Percentiles rank a stretch among this genome's conserved stretches.
Evolutionary conservation across 1,284 basidiomycete genomes (phyloP).

Genomic region (Coniferiporia sulphurascens): DNA sequence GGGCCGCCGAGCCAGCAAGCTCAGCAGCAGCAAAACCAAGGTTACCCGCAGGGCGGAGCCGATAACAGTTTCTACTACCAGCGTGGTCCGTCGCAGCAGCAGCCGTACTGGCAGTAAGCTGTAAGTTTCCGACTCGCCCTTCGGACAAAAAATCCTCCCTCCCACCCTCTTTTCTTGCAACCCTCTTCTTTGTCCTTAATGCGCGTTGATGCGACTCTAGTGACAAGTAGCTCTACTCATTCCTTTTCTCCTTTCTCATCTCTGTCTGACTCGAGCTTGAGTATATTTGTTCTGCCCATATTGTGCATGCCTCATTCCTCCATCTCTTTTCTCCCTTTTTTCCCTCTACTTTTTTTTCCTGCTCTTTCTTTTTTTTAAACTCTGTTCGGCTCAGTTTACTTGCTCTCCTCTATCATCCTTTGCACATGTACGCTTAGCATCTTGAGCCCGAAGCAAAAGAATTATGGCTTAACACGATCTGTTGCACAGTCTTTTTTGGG

Average conservation of each 20-base stretch:
- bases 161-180: not conserved
- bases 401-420: constrained; percentile 3
- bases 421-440: constrained; percentile 4
- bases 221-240: not conserved
- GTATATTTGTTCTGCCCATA: not conserved
- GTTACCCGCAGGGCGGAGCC: constrained; percentile 56
- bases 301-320: not conserved
- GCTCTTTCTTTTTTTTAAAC: not conserved
- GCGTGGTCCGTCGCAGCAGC: constrained; percentile 41
- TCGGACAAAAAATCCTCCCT: not conserved
- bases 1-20: constrained; percentile 39
- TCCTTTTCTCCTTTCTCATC: not conserved
- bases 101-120: constrained; percentile 58
- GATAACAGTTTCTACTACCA: constrained; percentile 69
- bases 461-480: not conserved
- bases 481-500: not conserved
- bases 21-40: constrained; percentile 60
- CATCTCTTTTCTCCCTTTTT: not conserved
- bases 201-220: not conserved
- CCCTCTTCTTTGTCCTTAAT: not conserved
- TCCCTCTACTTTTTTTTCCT: not conserved
- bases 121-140: not conserved
- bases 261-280: not conserved
- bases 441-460: constrained; percentile 1
- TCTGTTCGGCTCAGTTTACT: not conserved